Base-by-base conservation (phyloP, 2,329 filamentous ascomycete species). In the Nectriaceae sp. region DNA sequence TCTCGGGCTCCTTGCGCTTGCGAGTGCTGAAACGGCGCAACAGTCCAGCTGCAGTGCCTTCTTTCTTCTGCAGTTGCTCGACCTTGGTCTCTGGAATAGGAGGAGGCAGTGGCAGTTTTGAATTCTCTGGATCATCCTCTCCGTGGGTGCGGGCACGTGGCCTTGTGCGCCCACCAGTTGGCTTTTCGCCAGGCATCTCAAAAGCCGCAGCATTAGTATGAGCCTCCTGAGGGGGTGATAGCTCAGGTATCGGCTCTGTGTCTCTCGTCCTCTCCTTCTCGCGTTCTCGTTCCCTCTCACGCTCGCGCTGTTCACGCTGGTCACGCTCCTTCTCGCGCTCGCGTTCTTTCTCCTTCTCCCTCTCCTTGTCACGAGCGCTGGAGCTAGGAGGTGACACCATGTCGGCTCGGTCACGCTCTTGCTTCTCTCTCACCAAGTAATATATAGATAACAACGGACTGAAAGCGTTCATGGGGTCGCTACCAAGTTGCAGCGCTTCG, bases 341-440 rank as follows among this genome's bases (percentile, higher is more conserved):
- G 5, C 46, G 41, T 16, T 62, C 62, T 22, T 53, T 44, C 5
- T 65, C 65, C 13, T 52, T 53, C 11, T 66, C 65, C 3, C 51
- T 58, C 33, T 67, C 64, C 46, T 61, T 65, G 13, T 71, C 69
- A 5, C 66, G 65, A 8, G 63, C 50, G 15, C 61, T 41, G 15
- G 67, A 59, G 40, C 87, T 79, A 36, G 77, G 75, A 20, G 83
- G 73, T 37, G 75, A 52, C 21, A 54, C 53, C 47, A 62, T 62
- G 24, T 67, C 67, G 16, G 61, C 57, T 40, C 74, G 74, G 62
- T 97, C 92, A 29, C 90, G 84, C 42, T 95, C 90, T 55, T 90
- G 84, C 72, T 97, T 97, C 74, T 99, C 94, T 58, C 84, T 87
- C n/a, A 96, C 94, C 3, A 99, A 80, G 63, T 96, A 96, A 70